A percentile compares a stretch with the other conserved stretches of the same genome.
These are phyloP conservation scores for Dendrobium catenatum DNA, from an alignment of 106 monocot species.

Conservation along the genomic window DNA sequence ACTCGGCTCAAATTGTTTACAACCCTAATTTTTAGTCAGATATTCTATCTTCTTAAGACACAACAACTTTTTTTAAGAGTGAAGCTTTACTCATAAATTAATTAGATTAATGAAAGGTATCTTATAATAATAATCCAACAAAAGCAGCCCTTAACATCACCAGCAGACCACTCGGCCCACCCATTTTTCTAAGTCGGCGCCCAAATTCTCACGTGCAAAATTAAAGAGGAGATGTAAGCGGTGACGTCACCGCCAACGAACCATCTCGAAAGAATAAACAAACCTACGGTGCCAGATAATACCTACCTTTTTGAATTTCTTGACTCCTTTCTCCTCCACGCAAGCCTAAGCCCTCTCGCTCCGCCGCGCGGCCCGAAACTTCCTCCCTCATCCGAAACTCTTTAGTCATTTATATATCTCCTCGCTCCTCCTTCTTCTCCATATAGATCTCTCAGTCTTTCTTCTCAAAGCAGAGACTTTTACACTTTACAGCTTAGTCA, in stretches of 20 bases:
- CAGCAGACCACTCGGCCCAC: background rate
- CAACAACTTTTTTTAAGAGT: no score
- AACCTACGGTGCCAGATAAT: background rate
- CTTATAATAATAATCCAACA: no score
- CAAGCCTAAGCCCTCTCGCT: background rate
- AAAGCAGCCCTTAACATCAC: no score
- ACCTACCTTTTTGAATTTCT: background rate
- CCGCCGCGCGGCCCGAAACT: slow-evolving; percentile 8
- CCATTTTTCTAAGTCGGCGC: background rate
- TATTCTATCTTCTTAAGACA: no score
- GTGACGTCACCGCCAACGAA: slow-evolving; percentile 8
- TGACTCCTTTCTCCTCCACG: background rate
- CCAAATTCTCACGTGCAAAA: background rate
- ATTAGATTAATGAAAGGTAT: no score
- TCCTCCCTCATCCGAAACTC: background rate
- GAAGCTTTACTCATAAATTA: no score
- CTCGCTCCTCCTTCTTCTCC: background rate
- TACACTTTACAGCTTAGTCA: background rate
- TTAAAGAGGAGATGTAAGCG: background rate
- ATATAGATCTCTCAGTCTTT: no score
- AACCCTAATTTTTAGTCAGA: no score
- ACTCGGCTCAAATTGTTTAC: no score
- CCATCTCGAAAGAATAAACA: background rate
- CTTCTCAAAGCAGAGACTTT: background rate
- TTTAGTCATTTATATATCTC: background rate